Evolutionary conservation across 2,329 filamentous ascomycete genomes (phyloP).

Genomic region (Penicillium sp.): DNA sequence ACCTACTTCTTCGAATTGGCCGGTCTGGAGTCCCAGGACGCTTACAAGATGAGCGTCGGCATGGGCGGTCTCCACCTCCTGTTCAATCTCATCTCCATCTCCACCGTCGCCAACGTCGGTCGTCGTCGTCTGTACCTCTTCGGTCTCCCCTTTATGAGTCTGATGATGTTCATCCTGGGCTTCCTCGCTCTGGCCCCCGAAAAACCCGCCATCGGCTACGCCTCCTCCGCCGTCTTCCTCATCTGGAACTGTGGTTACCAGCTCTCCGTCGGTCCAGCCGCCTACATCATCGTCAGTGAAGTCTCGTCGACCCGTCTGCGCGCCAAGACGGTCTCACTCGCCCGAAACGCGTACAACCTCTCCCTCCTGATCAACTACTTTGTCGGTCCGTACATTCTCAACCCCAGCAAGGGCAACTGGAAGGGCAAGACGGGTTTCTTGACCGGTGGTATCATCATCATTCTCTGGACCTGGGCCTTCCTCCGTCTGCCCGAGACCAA

Average conservation of each 20-base stretch:
- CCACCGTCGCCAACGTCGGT: slow-evolving; percentile 29
- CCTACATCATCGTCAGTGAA: slow-evolving; percentile 48
- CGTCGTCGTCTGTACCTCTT: slow-evolving; percentile 31
- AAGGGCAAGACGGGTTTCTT: slow-evolving; percentile 39
- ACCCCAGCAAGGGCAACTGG: slow-evolving; percentile 34
- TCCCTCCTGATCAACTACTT: slow-evolving; percentile 41
- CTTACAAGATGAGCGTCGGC: slow-evolving; percentile 19
- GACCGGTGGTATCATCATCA: slow-evolving; percentile 31
- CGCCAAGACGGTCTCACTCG: slow-evolving; percentile 49
- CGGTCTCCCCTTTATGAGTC: slow-evolving; percentile 21
- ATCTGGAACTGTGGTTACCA: slow-evolving; percentile 49
- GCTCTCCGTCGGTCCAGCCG: slow-evolving; percentile 48
- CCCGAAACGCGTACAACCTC: slow-evolving; percentile 46
- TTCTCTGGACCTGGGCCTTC: slow-evolving; percentile 33
- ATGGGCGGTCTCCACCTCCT: slow-evolving; percentile 34
- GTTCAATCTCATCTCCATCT: slow-evolving; percentile 28
- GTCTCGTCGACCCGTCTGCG: slow-evolving; percentile 49
- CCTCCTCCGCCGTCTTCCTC: slow-evolving; percentile 42
- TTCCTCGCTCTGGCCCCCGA: slow-evolving; percentile 38
- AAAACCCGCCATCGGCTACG: slow-evolving; percentile 18
- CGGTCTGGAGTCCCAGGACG: slow-evolving; percentile 36
- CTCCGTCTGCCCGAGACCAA: slow-evolving; percentile 39
- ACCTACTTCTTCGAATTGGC: slow-evolving; percentile 35
- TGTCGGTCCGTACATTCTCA: slow-evolving; percentile 25
- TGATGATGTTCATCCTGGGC: slow-evolving; percentile 21